A percentile compares a stretch with the other conserved stretches of the same genome.
These are phyloP conservation scores for Umbelopsis sp. DNA, from an alignment of 192 early-diverging fungal genomes.

Conservation along the genomic window DNA sequence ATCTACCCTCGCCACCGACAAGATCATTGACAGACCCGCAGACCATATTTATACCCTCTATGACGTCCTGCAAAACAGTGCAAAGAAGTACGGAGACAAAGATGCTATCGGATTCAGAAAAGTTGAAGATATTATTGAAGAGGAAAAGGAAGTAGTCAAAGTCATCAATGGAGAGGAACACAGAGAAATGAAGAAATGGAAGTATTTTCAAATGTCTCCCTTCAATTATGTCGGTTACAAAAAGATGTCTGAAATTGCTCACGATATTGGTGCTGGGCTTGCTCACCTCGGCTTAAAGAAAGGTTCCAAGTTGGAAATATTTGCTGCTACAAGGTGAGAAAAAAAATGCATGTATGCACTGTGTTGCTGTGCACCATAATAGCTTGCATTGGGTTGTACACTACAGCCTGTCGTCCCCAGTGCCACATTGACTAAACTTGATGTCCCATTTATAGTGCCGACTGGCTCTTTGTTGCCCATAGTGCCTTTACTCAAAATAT, in stretches of 20 bases:
- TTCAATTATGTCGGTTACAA: constrained; percentile 83
- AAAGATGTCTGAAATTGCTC: constrained; percentile 58
- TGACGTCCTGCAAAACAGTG: constrained; percentile 66
- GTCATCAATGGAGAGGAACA: constrained; percentile 55
- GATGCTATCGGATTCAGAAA: constrained; percentile 72
- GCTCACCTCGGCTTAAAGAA: constrained; percentile 58
- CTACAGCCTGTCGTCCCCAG: background rate
- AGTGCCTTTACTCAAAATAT: constrained; percentile 79
- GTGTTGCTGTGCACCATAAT: background rate
- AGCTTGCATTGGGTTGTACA: background rate
- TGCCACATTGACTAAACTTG: background rate
- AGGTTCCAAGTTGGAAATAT: constrained; percentile 61
- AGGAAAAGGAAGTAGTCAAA: constrained; percentile 75
- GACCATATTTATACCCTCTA: constrained; percentile 65
- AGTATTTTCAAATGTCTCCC: constrained; percentile 74
- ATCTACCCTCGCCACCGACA: constrained; percentile 45
- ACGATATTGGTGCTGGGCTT: constrained; percentile 73
- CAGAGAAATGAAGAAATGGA: constrained; percentile 81
- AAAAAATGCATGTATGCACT: background rate
- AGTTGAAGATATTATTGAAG: constrained; percentile 65
- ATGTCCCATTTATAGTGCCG: constrained; percentile 36
- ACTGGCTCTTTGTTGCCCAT: constrained; percentile 70
- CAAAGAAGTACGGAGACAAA: constrained; percentile 54
- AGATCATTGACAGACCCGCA: constrained; percentile 45
- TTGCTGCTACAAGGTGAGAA: constrained; percentile 68